These are phyloP conservation scores for Nectriaceae sp. DNA, from an alignment of 2,329 filamentous ascomycete genomes.

Conservation along the genomic window DNA sequence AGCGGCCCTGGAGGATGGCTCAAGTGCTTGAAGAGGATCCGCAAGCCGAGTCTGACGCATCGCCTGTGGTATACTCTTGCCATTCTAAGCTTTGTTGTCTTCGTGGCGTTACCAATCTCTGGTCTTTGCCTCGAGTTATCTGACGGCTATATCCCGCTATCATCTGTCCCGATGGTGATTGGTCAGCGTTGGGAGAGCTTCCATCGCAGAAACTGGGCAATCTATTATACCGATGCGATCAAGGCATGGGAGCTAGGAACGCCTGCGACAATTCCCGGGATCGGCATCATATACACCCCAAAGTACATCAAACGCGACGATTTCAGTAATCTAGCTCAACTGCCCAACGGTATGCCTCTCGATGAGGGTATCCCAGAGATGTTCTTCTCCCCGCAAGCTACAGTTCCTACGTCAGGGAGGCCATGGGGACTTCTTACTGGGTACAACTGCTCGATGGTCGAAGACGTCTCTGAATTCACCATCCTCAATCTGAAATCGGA, in stretches of 20 bases:
- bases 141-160: slow-evolving; percentile 12
- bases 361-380: slow-evolving; percentile 8
- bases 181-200: slow-evolving; percentile 3
- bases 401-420: slow-evolving; percentile 6
- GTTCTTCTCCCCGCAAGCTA: slow-evolving; percentile 15
- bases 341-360: slow-evolving; percentile 11
- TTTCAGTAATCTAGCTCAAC: background rate
- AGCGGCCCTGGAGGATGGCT: slow-evolving; percentile 15
- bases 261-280: slow-evolving; percentile 6
- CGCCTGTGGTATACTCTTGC: slow-evolving; percentile 13
- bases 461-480: slow-evolving; percentile 11
- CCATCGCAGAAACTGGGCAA: background rate
- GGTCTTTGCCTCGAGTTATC: slow-evolving; percentile 13
- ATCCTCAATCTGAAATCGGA: slow-evolving; percentile 8
- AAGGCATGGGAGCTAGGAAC: slow-evolving; percentile 7
- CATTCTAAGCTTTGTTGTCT: slow-evolving; percentile 9
- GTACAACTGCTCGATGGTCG: slow-evolving; percentile 12
- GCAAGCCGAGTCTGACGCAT: background rate
- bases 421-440: slow-evolving; percentile 11
- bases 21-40: background rate
- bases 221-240: background rate
- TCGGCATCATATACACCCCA: slow-evolving; percentile 13
- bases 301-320: slow-evolving; percentile 2
- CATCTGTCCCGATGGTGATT: slow-evolving; percentile 1
- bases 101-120: slow-evolving; percentile 15